phyloP scores from a whole-genome alignment of 345 rosid genomes.

The Camelina laxa region DNA sequence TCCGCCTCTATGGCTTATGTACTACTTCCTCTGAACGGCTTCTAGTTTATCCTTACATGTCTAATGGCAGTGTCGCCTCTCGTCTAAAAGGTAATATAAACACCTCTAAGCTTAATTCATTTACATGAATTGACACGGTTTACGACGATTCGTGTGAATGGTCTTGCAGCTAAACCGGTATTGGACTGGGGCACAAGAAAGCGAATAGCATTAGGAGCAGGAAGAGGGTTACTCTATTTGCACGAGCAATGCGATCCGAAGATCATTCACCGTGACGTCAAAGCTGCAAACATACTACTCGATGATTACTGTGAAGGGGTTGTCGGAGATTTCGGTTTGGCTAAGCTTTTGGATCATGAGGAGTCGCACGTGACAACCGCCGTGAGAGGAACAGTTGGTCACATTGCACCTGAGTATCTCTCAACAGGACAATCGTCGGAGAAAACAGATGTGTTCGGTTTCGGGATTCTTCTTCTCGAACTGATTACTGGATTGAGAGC shows the following conservation, averaged over 20 bases:
- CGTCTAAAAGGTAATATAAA: constrained; percentile 74
- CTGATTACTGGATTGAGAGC: constrained; percentile 82
- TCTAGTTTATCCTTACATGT: constrained; percentile 93
- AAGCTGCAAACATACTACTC: constrained; percentile 94
- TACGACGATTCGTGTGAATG: no score
- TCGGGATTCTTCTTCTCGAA: constrained; percentile 89
- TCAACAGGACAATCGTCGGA: constrained; percentile 95
- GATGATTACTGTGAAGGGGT: constrained; percentile 86
- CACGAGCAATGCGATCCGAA: constrained; percentile 98
- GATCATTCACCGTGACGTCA: constrained; percentile 93
- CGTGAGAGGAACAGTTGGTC: constrained; percentile 95
- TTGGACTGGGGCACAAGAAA: constrained; percentile 93
- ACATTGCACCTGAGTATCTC: constrained; percentile 93
- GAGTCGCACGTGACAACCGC: constrained; percentile 96
- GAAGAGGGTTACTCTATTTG: constrained; percentile 86
- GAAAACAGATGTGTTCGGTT: constrained; percentile 96
- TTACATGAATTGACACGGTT: constrained; percentile 10
- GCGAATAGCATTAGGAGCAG: constrained; percentile 89
- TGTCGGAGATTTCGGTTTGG: constrained; percentile 95
- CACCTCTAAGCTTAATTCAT: background rate
- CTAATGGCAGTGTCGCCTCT: constrained; percentile 92
- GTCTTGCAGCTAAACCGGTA: constrained; percentile 69
- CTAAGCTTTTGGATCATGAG: constrained; percentile 85
- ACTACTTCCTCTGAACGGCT: constrained; percentile 76
- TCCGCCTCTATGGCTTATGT: constrained; percentile 80